Base-by-base conservation (phyloP, 2,329 filamentous ascomycete genomes). In the Pestalotiopsis sp. region DNA sequence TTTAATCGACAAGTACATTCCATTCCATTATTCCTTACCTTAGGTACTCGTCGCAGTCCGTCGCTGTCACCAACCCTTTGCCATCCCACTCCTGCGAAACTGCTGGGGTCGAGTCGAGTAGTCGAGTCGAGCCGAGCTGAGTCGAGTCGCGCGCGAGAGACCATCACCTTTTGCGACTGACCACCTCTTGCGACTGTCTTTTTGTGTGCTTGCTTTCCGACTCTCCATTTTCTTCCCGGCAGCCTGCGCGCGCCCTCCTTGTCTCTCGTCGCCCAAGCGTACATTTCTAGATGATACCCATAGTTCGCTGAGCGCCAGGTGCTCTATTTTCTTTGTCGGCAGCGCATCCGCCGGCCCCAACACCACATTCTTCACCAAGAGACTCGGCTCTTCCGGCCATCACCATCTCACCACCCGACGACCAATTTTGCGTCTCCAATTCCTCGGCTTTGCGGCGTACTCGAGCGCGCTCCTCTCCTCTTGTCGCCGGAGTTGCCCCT, bases 251-350 rank as follows among this genome's bases (percentile, higher is more conserved):
- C 36, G 25, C 17, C 31, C 57, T 59, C 57, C n/a, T 36, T 27
- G n/a, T 62, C 31, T 62, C 17, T 39, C 23, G 45, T 62, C 20
- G 59, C 59, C 59, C 38, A 36, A 36, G 31, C 31, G 31, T 36
- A 39, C 25, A 62, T 62, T 38, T 62, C 59, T 62, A 62, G 59
- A 62, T 62, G 59, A 62, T 62, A 62, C 59, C 59, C 59, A 62
- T 62, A 62, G 31, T 62, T 62, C 59, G 27, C 25, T 62, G 59
- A 62, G 59, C 59, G 27, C 25, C 59, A 36, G 27, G 59, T 62
- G 59, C 59, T 62, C 59, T 38, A 36, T 36, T 62, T 39, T 62
- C 59, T 27, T 36, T 27, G 17, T 27, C 23, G 23, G 20, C 56
- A 13, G 14, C 57, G 11, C 17, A 36, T 14, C 14, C 14, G 13